phyloP scores from a whole-genome alignment of 2,329 filamentous ascomycete genomes.

The Fusarium sp. region DNA sequence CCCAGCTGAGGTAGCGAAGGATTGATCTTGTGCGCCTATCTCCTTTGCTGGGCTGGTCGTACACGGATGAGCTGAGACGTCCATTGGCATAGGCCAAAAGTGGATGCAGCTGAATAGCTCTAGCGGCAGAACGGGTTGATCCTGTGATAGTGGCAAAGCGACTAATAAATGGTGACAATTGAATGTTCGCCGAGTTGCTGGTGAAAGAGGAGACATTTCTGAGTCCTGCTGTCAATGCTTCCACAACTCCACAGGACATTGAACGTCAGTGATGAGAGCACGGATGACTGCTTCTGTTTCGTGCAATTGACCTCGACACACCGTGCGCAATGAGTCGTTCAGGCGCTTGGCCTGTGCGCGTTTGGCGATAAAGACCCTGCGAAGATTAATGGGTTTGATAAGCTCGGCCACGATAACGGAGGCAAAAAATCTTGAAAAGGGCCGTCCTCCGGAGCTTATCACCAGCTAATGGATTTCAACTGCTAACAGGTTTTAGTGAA shows the following conservation, averaged over 20 bases:
- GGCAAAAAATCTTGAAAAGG: conserved; percentile 19
- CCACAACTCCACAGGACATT: too few relatives aligned
- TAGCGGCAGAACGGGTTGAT: conserved; percentile 6
- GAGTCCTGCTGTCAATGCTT: neutral
- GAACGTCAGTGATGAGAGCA: neutral
- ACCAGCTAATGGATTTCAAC: conserved; percentile 33
- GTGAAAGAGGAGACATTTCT: neutral
- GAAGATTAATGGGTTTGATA: conserved; percentile 19
- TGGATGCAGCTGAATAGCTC: conserved; percentile 12
- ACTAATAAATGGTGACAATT: neutral
- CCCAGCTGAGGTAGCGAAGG: conserved; percentile 8
- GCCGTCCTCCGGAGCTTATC: conserved; percentile 16
- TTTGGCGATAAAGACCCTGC: conserved; percentile 19
- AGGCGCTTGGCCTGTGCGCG: conserved; percentile 18
- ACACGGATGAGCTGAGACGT: conserved; percentile 30
- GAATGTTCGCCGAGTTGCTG: neutral
- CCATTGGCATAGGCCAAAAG: conserved; percentile 7
- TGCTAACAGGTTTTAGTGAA: conserved; percentile 48
- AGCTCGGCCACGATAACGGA: conserved; percentile 24
- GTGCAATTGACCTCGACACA: conserved; percentile 11
- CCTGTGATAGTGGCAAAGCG: conserved; percentile 9
- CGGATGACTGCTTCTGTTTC: neutral
- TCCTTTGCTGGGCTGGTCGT: conserved; percentile 19
- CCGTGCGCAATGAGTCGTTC: conserved; percentile 12
- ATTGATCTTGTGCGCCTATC: conserved; percentile 34